Percentiles rank a stretch among this genome's conserved stretches.
These are phyloP conservation scores for Dactylonectria estremocensis DNA, from an alignment of 2,329 filamentous ascomycete genomes.

Conservation along the genomic window DNA sequence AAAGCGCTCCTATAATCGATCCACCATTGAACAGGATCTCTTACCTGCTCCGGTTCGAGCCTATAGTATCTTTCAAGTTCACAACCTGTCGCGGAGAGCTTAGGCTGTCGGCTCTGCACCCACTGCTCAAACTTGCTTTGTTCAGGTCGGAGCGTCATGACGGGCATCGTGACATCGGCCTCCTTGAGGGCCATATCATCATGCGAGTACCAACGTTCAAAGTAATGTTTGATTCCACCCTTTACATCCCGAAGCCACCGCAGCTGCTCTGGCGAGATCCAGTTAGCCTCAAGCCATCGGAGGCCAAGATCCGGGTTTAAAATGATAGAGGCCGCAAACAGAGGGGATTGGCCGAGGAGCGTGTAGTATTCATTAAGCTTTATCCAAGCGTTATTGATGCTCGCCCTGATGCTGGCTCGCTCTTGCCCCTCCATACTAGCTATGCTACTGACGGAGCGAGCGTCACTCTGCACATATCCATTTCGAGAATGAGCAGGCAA, in stretches of 20 bases:
- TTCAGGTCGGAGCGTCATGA: slow-evolving; percentile 18
- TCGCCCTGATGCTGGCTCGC: neutral
- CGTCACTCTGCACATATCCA: slow-evolving; percentile 21
- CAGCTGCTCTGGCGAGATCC: slow-evolving; percentile 23
- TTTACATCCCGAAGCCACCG: slow-evolving; percentile 26
- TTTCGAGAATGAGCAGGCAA: slow-evolving; percentile 24
- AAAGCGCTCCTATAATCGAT: slow-evolving; percentile 26
- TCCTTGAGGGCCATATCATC: neutral
- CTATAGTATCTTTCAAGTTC: slow-evolving; percentile 15
- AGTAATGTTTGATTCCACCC: slow-evolving; percentile 21
- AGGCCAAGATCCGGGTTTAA: slow-evolving; percentile 26
- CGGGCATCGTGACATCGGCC: neutral
- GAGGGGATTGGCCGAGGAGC: slow-evolving; percentile 18
- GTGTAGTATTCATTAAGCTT: slow-evolving; percentile 32
- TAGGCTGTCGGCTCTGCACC: slow-evolving; percentile 18
- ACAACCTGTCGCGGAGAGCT: slow-evolving; percentile 18
- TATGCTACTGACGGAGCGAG: slow-evolving; percentile 14
- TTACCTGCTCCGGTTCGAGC: slow-evolving; percentile 10
- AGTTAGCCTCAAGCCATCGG: slow-evolving; percentile 22
- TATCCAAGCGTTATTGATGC: slow-evolving; percentile 9
- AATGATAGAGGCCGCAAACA: slow-evolving; percentile 28
- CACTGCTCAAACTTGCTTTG: slow-evolving; percentile 18
- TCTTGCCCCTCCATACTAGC: slow-evolving; percentile 3
- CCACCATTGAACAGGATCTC: slow-evolving; percentile 1
- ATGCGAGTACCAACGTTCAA: slow-evolving; percentile 18